Evolutionary conservation across 2,329 filamentous ascomycete species (phyloP).

Genomic region (Penicillium crustosum): DNA sequence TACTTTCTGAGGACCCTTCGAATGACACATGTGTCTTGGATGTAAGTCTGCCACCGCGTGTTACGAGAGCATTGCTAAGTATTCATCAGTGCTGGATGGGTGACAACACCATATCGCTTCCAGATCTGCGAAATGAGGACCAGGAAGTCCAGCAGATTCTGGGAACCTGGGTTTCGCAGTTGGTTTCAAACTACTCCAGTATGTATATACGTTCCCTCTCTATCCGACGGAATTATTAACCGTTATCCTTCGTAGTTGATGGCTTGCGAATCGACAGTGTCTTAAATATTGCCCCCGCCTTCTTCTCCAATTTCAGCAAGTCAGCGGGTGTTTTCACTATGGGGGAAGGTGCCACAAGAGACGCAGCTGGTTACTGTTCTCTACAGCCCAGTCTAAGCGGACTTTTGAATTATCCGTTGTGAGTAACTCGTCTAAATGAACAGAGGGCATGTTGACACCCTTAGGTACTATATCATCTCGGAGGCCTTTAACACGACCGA

Average conservation of each 20-base stretch:
- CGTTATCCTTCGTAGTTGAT: conserved; percentile 35
- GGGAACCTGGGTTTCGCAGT: conserved; percentile 41
- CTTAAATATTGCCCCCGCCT: conserved; percentile 47
- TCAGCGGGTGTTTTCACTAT: conserved; percentile 46
- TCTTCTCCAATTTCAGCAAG: conserved; percentile 41
- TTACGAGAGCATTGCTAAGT: conserved; percentile 3
- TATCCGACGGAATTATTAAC: not conserved
- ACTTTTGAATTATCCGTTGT: conserved; percentile 49
- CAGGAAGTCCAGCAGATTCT: conserved; percentile 42
- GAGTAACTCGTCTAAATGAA: not conserved
- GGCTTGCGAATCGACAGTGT: conserved; percentile 54
- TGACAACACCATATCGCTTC: conserved; percentile 47
- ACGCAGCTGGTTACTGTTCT: conserved; percentile 40
- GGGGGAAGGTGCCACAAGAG: conserved; percentile 48
- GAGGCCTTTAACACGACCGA: conserved; percentile 36
- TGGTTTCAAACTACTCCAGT: conserved; percentile 46
- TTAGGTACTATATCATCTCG: conserved; percentile 38
- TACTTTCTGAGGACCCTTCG: conserved; percentile 3
- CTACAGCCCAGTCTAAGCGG: conserved; percentile 46
- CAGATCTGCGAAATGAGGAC: conserved; percentile 50
- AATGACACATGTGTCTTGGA: conserved; percentile 13
- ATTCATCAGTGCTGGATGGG: conserved; percentile 49
- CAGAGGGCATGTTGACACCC: not conserved
- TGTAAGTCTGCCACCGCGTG: not conserved
- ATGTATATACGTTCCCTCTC: not conserved